Evolutionary conservation across 176 grass and related monocot species (phyloP), one percentile per base, ranked within the genome.

Genomic region (Alloteropsis semialata): DNA sequence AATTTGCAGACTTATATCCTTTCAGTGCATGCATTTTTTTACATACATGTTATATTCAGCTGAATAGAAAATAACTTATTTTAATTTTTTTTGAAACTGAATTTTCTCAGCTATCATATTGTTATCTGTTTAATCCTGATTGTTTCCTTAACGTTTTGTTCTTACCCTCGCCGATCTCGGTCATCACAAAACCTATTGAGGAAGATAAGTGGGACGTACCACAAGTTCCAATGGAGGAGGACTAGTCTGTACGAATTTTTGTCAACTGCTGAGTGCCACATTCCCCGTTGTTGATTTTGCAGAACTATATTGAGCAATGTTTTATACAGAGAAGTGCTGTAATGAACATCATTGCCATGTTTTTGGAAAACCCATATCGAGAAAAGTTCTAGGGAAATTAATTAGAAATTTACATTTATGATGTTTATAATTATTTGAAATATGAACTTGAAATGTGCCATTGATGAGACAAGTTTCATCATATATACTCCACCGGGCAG

Each of bases 211-310:
- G 94, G 94, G 81, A 94, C 50, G 45, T 92, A 10, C 94, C 94
- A 21, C 80, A 92, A 42, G 92, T 97, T 17, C 94, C 92, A 32
- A 97, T 94, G 94, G 94, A 94, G 86, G 91, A 97, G 46, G 89
- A 97, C 46, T 97, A 61, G 78, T 78, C 32, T 24, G 69, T 83
- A 82, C 17, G 24, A 18, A 27, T 46, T 8, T 10, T 6, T 22
- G 24, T 53, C 33, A 0, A 3, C 1, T 15, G 14, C 0, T 5
- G 36, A 5, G 1, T 3, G 16, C 8, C 15, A 21, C 1, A 10
- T 44, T 78, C 53, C 36, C 19, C 8, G 11, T 0, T 1, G 15
- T 29, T 5, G 41, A 17, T 72, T 72, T 79, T 71, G 14, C 42
- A 71, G 10, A 5, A 29, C 3, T 29, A 13, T 60, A 10, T 60